These are phyloP conservation scores for Saturnispora halmiae DNA, from an alignment of 805 yeast species.

Conservation along the genomic window DNA sequence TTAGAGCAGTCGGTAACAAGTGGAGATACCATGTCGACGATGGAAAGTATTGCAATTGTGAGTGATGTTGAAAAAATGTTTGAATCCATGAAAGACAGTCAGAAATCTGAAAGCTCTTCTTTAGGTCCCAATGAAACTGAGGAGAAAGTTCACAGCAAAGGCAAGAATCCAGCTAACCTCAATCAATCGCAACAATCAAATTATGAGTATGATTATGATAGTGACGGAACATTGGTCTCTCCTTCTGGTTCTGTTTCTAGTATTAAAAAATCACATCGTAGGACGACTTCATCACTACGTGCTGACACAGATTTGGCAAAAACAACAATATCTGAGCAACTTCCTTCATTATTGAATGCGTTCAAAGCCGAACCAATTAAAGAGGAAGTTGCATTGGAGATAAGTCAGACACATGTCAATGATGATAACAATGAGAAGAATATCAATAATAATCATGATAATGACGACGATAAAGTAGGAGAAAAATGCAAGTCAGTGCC, in stretches of 20 bases:
- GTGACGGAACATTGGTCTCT: slow-evolving; percentile 8
- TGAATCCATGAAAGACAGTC: slow-evolving; percentile 36
- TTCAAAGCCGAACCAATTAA: slow-evolving; percentile 31
- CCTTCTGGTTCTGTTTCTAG: slow-evolving; percentile 1
- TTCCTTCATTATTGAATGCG: slow-evolving; percentile 59
- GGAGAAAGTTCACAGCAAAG: not conserved
- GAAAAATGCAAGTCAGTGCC: not conserved
- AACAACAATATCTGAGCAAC: slow-evolving; percentile 51
- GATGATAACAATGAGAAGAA: slow-evolving; percentile 26
- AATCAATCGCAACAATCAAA: slow-evolving; percentile 3
- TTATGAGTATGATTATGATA: slow-evolving; percentile 8
- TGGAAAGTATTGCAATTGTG: slow-evolving; percentile 60
- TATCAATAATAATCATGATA: not conserved
- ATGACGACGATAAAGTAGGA: not conserved
- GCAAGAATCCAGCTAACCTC: slow-evolving; percentile 1
- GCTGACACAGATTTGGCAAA: slow-evolving; percentile 12
- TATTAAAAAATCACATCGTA: slow-evolving; percentile 3
- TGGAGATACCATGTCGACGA: slow-evolving; percentile 48
- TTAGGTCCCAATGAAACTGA: slow-evolving; percentile 8
- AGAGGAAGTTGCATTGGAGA: not conserved
- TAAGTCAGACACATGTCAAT: slow-evolving; percentile 33
- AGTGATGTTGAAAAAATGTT: slow-evolving; percentile 69
- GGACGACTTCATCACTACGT: slow-evolving; percentile 5
- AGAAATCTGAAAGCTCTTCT: not conserved
- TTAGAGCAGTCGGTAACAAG: slow-evolving; percentile 44